These are phyloP conservation scores for Pichiaceae sp. DNA, from an alignment of 1,139 yeast genomes.

Conservation along the genomic window DNA sequence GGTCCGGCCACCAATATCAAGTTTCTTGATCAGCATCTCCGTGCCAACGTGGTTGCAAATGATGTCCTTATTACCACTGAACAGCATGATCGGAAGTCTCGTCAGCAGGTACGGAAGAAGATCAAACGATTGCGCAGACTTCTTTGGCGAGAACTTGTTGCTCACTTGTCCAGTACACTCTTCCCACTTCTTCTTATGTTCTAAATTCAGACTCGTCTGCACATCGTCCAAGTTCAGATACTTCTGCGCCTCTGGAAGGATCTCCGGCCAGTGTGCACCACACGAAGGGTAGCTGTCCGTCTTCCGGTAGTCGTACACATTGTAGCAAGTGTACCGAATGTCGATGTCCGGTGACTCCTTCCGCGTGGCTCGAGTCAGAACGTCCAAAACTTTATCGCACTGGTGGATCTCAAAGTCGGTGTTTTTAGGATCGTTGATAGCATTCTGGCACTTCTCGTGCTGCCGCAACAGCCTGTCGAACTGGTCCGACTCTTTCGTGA, in stretches of 20 bases:
- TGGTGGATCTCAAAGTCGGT: constrained; percentile 26
- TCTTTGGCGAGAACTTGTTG: constrained; percentile 37
- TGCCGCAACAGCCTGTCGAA: constrained; percentile 35
- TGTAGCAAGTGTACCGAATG: constrained; percentile 39
- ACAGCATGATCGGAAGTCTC: constrained; percentile 59
- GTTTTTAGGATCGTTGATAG: constrained; percentile 28
- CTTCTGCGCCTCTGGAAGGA: constrained; percentile 45
- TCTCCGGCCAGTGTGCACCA: constrained; percentile 94
- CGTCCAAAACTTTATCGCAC: constrained; percentile 44
- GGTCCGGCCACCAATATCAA: constrained; percentile 48
- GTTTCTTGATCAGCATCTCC: constrained; percentile 48
- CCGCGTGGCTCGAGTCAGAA: constrained; percentile 33
- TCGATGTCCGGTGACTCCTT: constrained; percentile 3
- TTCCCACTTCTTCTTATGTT: constrained; percentile 42
- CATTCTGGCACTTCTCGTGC: constrained; percentile 59
- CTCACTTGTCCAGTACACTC: constrained; percentile 70
- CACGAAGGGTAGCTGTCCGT: constrained; percentile 75
- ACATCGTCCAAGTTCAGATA: constrained; percentile 54
- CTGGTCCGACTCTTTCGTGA: constrained; percentile 32
- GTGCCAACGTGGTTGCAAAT: constrained; percentile 83
- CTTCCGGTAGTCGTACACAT: constrained; percentile 74
- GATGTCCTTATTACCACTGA: constrained; percentile 83
- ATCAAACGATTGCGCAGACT: constrained; percentile 53
- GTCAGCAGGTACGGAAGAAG: constrained; percentile 55
- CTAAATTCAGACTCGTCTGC: constrained; percentile 49